These are phyloP conservation scores for Echites panduratus DNA, from an alignment of 257 asterid species.

Conservation along the genomic window DNA sequence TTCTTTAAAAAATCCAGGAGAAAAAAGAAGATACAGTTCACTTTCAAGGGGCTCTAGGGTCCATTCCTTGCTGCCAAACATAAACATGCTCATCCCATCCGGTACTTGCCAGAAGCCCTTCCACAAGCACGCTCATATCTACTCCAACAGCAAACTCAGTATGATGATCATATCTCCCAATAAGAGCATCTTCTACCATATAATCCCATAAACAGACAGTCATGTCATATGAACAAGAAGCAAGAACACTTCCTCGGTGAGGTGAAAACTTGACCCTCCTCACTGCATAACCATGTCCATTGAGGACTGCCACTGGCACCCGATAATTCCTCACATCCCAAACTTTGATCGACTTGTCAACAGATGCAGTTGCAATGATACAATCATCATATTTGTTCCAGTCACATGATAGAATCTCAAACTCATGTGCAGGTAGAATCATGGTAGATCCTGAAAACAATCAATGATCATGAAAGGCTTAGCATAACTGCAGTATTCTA, in stretches of 20 bases:
- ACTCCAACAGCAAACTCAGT: constrained; percentile 92
- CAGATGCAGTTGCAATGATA: constrained; percentile 87
- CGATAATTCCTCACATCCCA: constrained; percentile 94
- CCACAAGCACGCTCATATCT: constrained; percentile 90
- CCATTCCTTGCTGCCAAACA: constrained; percentile 96
- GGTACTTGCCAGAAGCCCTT: constrained; percentile 91
- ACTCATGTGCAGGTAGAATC: constrained; percentile 94
- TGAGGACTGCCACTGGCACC: constrained; percentile 80
- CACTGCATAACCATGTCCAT: constrained; percentile 90
- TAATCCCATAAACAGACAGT: constrained; percentile 94
- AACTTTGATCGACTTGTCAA: constrained; percentile 82
- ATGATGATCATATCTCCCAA: constrained; percentile 90
- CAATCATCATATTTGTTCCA: constrained; percentile 96
- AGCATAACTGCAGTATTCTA: not conserved
- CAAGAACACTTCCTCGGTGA: constrained; percentile 62
- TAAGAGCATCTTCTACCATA: constrained; percentile 86
- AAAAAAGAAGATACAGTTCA: constrained; percentile 8
- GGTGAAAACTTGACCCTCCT: constrained; percentile 96
- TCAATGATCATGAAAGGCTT: not conserved
- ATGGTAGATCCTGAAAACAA: constrained; percentile 71
- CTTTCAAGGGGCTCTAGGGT: constrained; percentile 79
- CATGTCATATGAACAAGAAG: constrained; percentile 94
- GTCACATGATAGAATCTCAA: constrained; percentile 88
- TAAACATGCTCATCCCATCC: constrained; percentile 98
- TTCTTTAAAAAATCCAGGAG: too few species aligned